A percentile compares a stretch with the other conserved stretches of the same genome.
These are phyloP conservation scores for Botryotinia narcissicola DNA, from an alignment of 2,329 filamentous ascomycete genomes.

Conservation along the genomic window DNA sequence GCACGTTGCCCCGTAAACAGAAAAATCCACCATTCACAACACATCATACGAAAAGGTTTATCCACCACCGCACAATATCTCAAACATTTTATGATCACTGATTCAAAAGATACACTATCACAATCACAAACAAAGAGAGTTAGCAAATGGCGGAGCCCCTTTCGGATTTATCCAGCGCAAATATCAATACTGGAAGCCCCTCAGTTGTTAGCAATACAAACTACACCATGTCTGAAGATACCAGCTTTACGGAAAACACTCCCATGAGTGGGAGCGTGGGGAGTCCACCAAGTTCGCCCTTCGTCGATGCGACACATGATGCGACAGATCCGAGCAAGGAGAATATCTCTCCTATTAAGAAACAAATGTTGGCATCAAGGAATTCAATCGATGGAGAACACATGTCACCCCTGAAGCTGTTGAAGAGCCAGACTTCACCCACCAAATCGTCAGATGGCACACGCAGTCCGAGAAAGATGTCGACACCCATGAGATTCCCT, in stretches of 20 bases:
- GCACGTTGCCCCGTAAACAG: constrained; percentile 21
- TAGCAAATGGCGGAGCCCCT: constrained; percentile 24
- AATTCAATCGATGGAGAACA: constrained; percentile 33
- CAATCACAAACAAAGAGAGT: constrained; percentile 1
- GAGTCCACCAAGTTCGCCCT: constrained; percentile 36
- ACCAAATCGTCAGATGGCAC: constrained; percentile 25
- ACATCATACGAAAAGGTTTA: constrained; percentile 17
- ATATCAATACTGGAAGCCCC: constrained; percentile 24
- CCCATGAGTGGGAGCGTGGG: constrained; percentile 30
- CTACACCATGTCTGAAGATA: constrained; percentile 31
- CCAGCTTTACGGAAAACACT: constrained; percentile 29
- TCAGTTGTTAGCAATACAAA: constrained; percentile 24
- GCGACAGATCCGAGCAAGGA: constrained; percentile 28
- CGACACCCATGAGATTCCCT: constrained; percentile 57
- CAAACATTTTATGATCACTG: constrained; percentile 14
- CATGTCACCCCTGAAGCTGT: constrained; percentile 33
- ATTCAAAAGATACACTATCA: constrained; percentile 16
- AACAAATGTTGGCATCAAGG: constrained; percentile 28
- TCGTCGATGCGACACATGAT: constrained; percentile 30
- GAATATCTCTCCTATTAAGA: constrained; percentile 36
- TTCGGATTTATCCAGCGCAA: constrained; percentile 8
- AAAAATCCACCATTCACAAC: constrained; percentile 16
- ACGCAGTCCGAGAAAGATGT: constrained; percentile 48
- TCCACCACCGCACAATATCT: constrained; percentile 15
- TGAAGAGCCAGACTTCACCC: constrained; percentile 35